Evolutionary conservation across 805 yeast species (phyloP), one percentile per base, ranked within the genome.

Genomic region (Candida patagonica): DNA sequence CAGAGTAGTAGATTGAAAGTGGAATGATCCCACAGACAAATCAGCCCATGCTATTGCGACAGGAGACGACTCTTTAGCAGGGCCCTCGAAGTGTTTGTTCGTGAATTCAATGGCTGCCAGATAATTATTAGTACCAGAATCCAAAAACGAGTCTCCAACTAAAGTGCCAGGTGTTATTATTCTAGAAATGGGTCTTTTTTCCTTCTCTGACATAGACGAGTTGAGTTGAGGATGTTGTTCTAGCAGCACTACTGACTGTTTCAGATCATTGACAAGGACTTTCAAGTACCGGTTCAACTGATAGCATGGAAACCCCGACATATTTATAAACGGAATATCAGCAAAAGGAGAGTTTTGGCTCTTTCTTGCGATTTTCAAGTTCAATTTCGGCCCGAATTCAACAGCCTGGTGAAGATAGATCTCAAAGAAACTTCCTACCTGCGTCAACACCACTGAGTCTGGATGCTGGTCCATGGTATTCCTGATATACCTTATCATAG

Each of bases 101-200:
- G 52, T 46, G 25, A 51, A 41, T 68, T 41, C 45, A 10, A 89
- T 67, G 4, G 84, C 72, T 19, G 80, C 64, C 26, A 89, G 61
- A 54, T 68, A 86, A 52, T 87, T 85, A 49, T 82, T 82, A 35
- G 73, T 70, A 43, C 74, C 74, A 42, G 74, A 75, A 55, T 86
- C 82, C 52, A 89, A 63, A 45, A 89, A 78, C 0, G 81, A 76
- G 51, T 89, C 96, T 52, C 85, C 95, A 8, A 89, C 73, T 25
- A 89, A 69, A 0, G 97, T 89, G 0, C 98, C 98, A 0, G 96
- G 96, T 0, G 96, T 80, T 1, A 92, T 75, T 6, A 89, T 74
- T 30, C 96, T 65, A 5, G 85, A 71, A 0, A 92, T 76, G 25
- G 83, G 78, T 34, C 98, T 66, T 30, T 71, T 73, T 16, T 80